Evolutionary conservation across 768 basidiomycete genomes (phyloP), one percentile per base, ranked within the genome.

Genomic region (Kwoniella sp.): DNA sequence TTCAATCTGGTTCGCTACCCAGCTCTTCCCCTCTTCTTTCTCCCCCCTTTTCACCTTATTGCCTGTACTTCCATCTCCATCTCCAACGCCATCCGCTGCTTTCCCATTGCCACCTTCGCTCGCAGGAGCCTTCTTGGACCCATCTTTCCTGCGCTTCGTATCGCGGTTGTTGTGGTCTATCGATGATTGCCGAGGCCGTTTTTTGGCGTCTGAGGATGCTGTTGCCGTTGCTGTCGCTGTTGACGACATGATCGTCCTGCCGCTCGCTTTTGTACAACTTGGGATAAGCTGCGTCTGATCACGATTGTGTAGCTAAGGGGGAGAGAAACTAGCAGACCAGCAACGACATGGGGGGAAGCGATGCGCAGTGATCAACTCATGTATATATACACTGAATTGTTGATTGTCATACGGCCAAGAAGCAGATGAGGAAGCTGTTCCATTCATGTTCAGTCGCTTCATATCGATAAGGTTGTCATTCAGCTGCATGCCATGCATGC

Each of bases 141-240:
- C 51, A 29, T 65, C 52, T 26, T 51, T 65, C 52, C 22, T 17
- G 12, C 63, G 48, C 29, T 65, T 65, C 13, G 52, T 23, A 55
- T 65, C 63, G 12, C 56, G 13, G 15, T 58, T 57, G 13, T 65
- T 57, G 13, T 20, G 23, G 22, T 65, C 63, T 9, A 23, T 23
- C 3, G 58, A 51, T 4, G 58, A 51, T n/a, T 28, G 37, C 50
- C 63, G 28, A 15, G 63, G 57, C 30, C 63, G 63, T 41, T 65
- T 65, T 4, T 48, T 22, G n/a, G 34, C 56, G 4, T 65, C 63
- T 13, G 57, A 22, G 22, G 63, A 25, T 29, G 31, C 29, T 31
- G 62, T 54, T 52, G 45, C 38, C 5, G 0, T 37, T 28, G 45
- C 29, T 3, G 58, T 30, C 26, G 28, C 12, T 28, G 58, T 29